These are phyloP conservation scores for Trichoderma orchidacearum DNA, from an alignment of 495 filamentous ascomycete genomes.

Conservation along the genomic window DNA sequence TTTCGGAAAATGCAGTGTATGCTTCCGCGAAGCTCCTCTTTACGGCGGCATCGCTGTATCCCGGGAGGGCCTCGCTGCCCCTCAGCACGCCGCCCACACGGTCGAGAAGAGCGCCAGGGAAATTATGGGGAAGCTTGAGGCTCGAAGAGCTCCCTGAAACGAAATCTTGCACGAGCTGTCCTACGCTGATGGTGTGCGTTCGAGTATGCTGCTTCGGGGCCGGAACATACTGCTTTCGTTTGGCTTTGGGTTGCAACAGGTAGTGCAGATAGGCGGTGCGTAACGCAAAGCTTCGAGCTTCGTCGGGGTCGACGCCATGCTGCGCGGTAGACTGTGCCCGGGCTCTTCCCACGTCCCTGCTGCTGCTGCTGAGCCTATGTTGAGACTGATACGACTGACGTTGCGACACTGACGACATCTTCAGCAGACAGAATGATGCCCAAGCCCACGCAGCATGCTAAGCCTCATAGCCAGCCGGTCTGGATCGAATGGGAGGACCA, in stretches of 20 bases:
- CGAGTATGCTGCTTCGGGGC: conserved; percentile 46
- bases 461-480: neutral
- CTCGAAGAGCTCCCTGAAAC: conserved; percentile 20
- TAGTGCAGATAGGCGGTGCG: conserved; percentile 87
- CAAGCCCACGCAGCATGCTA: neutral
- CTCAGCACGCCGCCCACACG: conserved; percentile 69
- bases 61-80: conserved; percentile 49
- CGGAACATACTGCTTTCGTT: conserved; percentile 70
- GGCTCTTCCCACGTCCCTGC: conserved; percentile 21
- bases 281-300: conserved; percentile 82
- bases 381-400: neutral
- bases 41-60: conserved; percentile 74
- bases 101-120: conserved; percentile 62
- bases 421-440: neutral
- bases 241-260: conserved; percentile 79
- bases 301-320: conserved; percentile 39
- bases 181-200: conserved; percentile 60
- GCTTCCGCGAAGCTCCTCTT: conserved; percentile 92
- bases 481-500: neutral
- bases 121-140: conserved; percentile 34
- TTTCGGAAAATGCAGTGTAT: conserved; percentile 50
- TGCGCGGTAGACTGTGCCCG: conserved; percentile 22
- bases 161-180: conserved; percentile 46
- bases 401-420: neutral
- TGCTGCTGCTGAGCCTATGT: conserved; percentile 15